phyloP scores from a whole-genome alignment of 2,329 filamentous ascomycete genomes.

The Pestalotiopsis sp. region DNA sequence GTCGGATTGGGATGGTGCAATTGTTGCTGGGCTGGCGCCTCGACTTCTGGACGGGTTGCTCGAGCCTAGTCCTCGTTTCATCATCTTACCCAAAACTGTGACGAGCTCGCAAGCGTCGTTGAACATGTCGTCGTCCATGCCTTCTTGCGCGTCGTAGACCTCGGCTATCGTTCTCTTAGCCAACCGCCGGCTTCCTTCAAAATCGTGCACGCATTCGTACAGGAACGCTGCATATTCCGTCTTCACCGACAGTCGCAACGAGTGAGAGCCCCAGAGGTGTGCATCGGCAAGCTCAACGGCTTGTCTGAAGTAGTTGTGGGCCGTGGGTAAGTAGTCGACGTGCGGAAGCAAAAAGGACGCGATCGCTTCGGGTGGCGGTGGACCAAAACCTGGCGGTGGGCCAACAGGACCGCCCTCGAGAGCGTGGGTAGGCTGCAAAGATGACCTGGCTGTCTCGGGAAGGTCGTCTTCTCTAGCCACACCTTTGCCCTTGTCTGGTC shows the following conservation, averaged over 20 bases:
- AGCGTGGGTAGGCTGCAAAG: constrained; percentile 50
- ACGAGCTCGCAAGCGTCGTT: constrained; percentile 89
- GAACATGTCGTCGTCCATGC: constrained; percentile 95
- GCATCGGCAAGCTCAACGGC: constrained; percentile 75
- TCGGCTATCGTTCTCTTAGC: constrained; percentile 85
- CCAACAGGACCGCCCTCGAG: constrained; percentile 63
- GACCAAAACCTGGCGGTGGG: constrained; percentile 57
- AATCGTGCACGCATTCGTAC: constrained; percentile 89
- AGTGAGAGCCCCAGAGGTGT: constrained; percentile 84
- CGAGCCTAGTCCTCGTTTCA: constrained; percentile 69
- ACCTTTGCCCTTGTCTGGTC: constrained; percentile 52
- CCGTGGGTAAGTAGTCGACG: constrained; percentile 80
- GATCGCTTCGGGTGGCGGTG: constrained; percentile 41
- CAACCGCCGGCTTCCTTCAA: constrained; percentile 72
- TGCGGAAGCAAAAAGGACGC: constrained; percentile 81
- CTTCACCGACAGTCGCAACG: constrained; percentile 84
- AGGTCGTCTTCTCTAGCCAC: constrained; percentile 48
- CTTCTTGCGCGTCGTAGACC: constrained; percentile 88
- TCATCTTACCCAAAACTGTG: constrained; percentile 83
- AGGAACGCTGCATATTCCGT: constrained; percentile 92
- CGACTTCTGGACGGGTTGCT: constrained; percentile 17
- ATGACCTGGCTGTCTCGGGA: constrained; percentile 44
- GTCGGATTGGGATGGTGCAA: constrained; percentile 20
- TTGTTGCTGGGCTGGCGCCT: constrained; percentile 21
- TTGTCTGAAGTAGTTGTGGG: constrained; percentile 78